Conservation (phyloP, 345 rosid genomes). For the Excoecaria agallocha region DNA sequence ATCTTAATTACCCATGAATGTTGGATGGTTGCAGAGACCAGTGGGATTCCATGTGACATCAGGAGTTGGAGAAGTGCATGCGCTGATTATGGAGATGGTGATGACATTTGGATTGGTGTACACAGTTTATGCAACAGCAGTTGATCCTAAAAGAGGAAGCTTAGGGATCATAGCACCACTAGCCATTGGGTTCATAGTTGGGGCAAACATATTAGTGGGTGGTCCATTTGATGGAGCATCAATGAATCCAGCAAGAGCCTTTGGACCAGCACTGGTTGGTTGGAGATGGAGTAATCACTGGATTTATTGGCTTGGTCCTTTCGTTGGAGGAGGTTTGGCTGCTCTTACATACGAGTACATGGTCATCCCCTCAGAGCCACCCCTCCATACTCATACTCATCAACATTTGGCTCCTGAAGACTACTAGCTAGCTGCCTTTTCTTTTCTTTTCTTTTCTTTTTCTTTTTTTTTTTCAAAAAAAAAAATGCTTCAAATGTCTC, state of each 20-base stretch:
- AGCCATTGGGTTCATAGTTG: constrained; percentile 40
- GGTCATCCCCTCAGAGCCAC: constrained; percentile 48
- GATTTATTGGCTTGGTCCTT: constrained; percentile 55
- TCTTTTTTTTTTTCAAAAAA: not conserved
- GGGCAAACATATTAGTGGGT: constrained; percentile 44
- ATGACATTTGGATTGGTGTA: constrained; percentile 47
- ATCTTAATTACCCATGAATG: too few relatives aligned
- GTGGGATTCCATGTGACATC: constrained; percentile 48
- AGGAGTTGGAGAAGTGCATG: constrained; percentile 53
- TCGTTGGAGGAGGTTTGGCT: constrained; percentile 45
- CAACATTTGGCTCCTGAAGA: constrained; percentile 84
- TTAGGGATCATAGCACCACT: constrained; percentile 45
- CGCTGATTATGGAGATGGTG: constrained; percentile 35
- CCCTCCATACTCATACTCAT: constrained; percentile 35
- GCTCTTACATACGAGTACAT: constrained; percentile 53
- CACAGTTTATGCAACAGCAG: constrained; percentile 39
- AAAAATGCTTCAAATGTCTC: too few relatives aligned
- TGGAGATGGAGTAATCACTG: constrained; percentile 56
- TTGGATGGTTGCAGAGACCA: constrained; percentile 46
- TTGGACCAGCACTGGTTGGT: constrained; percentile 47
- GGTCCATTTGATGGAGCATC: constrained; percentile 53
- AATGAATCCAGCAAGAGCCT: constrained; percentile 50
- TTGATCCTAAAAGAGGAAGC: constrained; percentile 50
- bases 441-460: not conserved
- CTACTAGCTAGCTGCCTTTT: constrained; percentile 32